phyloP scores from a whole-genome alignment of 768 basidiomycete genomes.

The Pleurotus citrinopileatus region DNA sequence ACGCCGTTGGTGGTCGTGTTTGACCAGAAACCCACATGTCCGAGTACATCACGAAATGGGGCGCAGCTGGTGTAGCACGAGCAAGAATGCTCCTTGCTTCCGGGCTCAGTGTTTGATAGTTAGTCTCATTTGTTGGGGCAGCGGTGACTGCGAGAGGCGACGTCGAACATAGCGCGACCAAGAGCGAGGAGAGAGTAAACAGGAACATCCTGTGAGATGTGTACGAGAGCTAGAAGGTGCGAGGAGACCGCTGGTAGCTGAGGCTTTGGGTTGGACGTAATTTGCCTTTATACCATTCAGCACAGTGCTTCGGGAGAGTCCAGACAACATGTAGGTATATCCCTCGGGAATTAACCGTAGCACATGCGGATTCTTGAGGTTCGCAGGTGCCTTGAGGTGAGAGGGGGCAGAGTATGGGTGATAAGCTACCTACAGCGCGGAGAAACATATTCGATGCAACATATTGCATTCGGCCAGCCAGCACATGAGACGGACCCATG shows the following conservation, averaged over 20 bases:
- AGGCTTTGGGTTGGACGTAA: background rate
- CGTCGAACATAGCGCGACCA: background rate
- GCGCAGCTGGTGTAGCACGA: conserved; percentile 24
- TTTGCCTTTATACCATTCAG: conserved; percentile 4
- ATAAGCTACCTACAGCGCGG: background rate
- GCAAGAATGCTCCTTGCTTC: conserved; percentile 12
- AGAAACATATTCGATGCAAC: background rate
- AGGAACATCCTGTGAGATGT: background rate
- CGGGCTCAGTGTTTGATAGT: background rate
- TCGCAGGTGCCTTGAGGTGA: conserved; percentile 1
- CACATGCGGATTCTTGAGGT: conserved; percentile 7
- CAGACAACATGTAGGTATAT: background rate
- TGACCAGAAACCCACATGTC: conserved; percentile 34
- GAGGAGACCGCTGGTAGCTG: conserved; percentile 1
- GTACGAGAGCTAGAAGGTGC: background rate
- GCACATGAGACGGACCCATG: background rate
- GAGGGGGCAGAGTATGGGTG: conserved; percentile 3
- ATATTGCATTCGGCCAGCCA: background rate
- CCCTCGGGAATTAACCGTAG: background rate
- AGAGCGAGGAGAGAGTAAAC: conserved; percentile 3
- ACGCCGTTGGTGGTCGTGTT: conserved; percentile 33
- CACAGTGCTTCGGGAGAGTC: background rate
- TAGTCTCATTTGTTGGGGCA: conserved; percentile 2
- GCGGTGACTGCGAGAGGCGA: conserved; percentile 1
- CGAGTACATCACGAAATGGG: conserved; percentile 37